phyloP scores from a whole-genome alignment of 768 basidiomycete genomes.

The Suillus paluster region DNA sequence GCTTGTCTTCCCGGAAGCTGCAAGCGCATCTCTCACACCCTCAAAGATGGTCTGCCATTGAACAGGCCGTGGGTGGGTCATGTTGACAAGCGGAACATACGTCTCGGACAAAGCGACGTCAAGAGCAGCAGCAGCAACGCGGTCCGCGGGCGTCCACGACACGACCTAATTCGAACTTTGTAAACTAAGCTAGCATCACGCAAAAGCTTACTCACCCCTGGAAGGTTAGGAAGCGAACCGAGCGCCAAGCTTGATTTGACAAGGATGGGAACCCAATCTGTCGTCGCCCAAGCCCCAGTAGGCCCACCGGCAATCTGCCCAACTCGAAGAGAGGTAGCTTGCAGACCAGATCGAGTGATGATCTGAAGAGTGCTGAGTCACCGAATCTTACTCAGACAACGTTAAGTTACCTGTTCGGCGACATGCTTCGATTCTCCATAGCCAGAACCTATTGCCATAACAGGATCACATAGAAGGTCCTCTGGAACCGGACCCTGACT shows the following conservation, averaged over 20 bases:
- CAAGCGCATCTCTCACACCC: constrained; percentile 19
- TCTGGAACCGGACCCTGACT: constrained; percentile 38
- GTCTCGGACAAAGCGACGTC: constrained; percentile 32
- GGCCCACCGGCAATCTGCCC: constrained; percentile 37
- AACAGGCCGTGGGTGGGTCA: constrained; percentile 40
- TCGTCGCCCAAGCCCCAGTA: constrained; percentile 35
- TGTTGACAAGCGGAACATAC: constrained; percentile 32
- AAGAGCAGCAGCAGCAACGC: constrained; percentile 37
- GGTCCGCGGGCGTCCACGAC: constrained; percentile 49
- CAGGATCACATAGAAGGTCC: constrained; percentile 30
- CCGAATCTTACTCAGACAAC: constrained; percentile 27
- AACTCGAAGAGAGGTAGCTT: constrained; percentile 28
- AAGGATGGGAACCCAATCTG: constrained; percentile 38
- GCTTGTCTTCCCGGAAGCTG: constrained; percentile 11
- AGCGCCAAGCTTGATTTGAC: constrained; percentile 33
- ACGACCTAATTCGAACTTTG: constrained; percentile 32
- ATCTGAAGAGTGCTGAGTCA: constrained; percentile 17
- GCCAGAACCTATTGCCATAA: constrained; percentile 32
- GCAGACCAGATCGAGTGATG: constrained; percentile 21
- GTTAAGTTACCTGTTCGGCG: constrained; percentile 31
- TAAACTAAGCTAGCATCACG: not conserved
- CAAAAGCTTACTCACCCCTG: constrained; percentile 23
- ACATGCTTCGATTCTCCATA: constrained; percentile 44
- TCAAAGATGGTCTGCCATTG: constrained; percentile 31
- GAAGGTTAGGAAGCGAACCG: constrained; percentile 21